Conservation (phyloP, 2,329 filamentous ascomycete genomes). For the Microcyclospora tardicrescens region DNA sequence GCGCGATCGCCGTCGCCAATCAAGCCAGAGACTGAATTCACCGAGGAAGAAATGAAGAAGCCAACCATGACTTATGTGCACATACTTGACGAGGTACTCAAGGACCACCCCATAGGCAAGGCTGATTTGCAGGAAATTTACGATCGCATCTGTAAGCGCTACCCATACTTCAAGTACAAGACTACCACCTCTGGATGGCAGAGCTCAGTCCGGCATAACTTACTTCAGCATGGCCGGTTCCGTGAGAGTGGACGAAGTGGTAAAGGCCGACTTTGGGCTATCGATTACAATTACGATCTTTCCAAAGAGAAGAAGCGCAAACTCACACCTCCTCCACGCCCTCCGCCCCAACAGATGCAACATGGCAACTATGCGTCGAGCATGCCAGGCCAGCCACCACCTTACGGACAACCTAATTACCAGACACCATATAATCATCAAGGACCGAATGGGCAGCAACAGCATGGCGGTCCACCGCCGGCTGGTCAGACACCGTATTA, state of each 20-base stretch:
- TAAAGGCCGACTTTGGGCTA: slow-evolving; percentile 52
- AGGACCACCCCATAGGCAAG: slow-evolving; percentile 40
- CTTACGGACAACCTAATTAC: slow-evolving; percentile 7
- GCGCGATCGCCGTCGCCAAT: slow-evolving; percentile 49
- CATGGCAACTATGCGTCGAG: slow-evolving; percentile 8
- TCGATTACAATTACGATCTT: slow-evolving; percentile 46
- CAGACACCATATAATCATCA: slow-evolving; percentile 1
- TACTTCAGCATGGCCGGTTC: slow-evolving; percentile 46
- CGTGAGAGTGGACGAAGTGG: slow-evolving; percentile 47
- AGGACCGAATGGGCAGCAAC: slow-evolving; percentile 7
- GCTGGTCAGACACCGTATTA: slow-evolving; percentile 6
- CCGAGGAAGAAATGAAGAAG: slow-evolving; percentile 61
- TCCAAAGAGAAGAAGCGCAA: slow-evolving; percentile 45
- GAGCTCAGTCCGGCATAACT: slow-evolving; percentile 53
- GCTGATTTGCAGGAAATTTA: slow-evolving; percentile 57
- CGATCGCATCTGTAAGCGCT: slow-evolving; percentile 48
- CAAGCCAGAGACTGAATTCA: slow-evolving; percentile 51
- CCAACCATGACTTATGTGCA: slow-evolving; percentile 51
- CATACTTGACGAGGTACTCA: slow-evolving; percentile 50
- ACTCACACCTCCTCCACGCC: slow-evolving; percentile 26
- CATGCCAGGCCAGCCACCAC: slow-evolving; percentile 2
- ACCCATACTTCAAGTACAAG: slow-evolving; percentile 50
- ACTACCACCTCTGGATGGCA: slow-evolving; percentile 51
- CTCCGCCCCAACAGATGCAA: slow-evolving; percentile 8
- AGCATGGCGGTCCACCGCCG: slow-evolving; percentile 7